A percentile compares a stretch with the other conserved stretches of the same genome.
Conservation (phyloP, 2,329 filamentous ascomycete genomes). For the Paramyrothecium roridum region DNA sequence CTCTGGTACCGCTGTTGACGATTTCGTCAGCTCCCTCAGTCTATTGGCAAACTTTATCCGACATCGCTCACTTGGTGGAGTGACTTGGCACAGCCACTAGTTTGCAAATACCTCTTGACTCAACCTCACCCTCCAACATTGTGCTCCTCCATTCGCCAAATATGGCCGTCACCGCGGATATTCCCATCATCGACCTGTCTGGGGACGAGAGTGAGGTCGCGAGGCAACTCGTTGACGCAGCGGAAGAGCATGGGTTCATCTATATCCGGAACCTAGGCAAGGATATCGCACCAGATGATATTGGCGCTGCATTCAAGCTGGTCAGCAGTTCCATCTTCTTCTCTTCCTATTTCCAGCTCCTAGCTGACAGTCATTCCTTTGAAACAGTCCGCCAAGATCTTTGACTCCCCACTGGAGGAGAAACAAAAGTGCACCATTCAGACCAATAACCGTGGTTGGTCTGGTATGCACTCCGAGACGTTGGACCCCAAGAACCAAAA, state of each 20-base stretch:
- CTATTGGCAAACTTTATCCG: no score
- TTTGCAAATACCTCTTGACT: no score
- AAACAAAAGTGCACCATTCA: constrained; percentile 75
- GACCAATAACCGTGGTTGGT: constrained; percentile 84
- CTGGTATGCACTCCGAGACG: constrained; percentile 82
- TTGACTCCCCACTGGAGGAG: constrained; percentile 64
- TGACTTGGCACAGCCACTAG: no score
- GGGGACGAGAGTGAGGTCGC: constrained; percentile 55
- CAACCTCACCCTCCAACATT: neutral
- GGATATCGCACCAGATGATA: constrained; percentile 62
- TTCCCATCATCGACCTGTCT: constrained; percentile 81
- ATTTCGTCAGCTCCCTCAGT: no score
- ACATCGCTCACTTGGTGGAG: no score
- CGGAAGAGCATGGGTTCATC: constrained; percentile 80
- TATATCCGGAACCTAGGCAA: constrained; percentile 76
- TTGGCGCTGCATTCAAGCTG: constrained; percentile 71
- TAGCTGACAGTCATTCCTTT: neutral
- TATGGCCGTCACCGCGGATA: constrained; percentile 37
- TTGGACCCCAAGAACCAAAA: constrained; percentile 81
- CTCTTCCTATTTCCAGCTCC: constrained; percentile 1
- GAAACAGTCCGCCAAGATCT: constrained; percentile 63
- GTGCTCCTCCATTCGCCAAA: neutral
- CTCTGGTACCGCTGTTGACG: no score
- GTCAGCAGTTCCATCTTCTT: constrained; percentile 41
- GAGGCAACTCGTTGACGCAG: constrained; percentile 73